Base-by-base conservation (phyloP, 2,329 filamentous ascomycete species). In the Dactylellina parvicollis region DNA sequence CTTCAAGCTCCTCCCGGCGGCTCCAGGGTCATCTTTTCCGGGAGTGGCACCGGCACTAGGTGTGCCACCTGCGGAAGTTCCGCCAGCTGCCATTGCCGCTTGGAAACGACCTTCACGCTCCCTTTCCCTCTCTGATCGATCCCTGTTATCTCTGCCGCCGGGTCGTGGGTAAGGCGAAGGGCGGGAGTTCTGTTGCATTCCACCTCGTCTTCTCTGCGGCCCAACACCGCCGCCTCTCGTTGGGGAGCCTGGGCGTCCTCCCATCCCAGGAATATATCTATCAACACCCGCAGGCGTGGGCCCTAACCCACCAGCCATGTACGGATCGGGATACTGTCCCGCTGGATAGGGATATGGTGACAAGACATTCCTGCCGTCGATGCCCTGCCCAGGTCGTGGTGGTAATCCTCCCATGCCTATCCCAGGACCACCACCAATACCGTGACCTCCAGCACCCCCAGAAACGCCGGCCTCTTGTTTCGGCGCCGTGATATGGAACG, bases 1-100 rank as follows among this genome's bases (percentile, higher is more conserved):
- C 85, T 96, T 96, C 76, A 99, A 83, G 74, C 91, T 96, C 66
- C 95, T 88, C 3, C 95, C 95, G 77, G 96, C 92, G 0, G 96
- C 92, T 9, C 95, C 94, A 81, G 76, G 62, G 47, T 98, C 93
- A 18, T 91, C 87, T 18, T 95, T 94, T 0, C 92, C 93, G 72
- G 93, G 89, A 1, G 90, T 88, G 32, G 90, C 88, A 22, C 87
- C 90, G 38, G 90, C 90, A 52, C 91, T 90, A 1, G 84, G 84
- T 24, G 89, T 90, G 75, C 92, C 90, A 42, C 90, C 89, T 86
- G 89, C 91, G 76, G 88, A 84, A 32, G 87, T 87, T 75, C 82
- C 81, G 71, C 83, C 77, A 76, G 78, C 76, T 18, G 80, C 81
- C 22, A 81, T 81, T 3, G 77, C 82, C 62, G 85, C 83, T 82